phyloP scores from a whole-genome alignment of 441 rosid species.

The Brassica hybrid region DNA sequence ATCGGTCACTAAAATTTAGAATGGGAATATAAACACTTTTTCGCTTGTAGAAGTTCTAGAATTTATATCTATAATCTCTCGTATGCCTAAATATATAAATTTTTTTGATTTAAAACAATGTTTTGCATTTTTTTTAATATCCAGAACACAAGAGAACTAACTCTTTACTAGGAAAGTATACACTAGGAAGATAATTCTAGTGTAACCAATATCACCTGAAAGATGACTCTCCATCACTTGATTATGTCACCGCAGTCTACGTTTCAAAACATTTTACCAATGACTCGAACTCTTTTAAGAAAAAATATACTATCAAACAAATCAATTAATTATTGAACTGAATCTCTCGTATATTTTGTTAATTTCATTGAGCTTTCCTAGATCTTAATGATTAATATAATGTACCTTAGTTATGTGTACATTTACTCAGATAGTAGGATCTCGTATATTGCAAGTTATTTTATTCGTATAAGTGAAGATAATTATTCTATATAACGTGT shows the following conservation, averaged over 20 bases:
- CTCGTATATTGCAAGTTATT: not conserved
- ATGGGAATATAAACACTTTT: too few relatives aligned
- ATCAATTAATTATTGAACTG: not conserved
- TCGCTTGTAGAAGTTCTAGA: too few relatives aligned
- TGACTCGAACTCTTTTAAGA: not conserved
- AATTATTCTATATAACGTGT: not conserved
- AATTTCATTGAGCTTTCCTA: not conserved
- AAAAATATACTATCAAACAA: not conserved
- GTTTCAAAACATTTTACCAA: conserved; percentile 1
- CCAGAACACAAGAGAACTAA: too few relatives aligned
- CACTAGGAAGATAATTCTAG: not conserved
- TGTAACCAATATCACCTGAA: too few relatives aligned
- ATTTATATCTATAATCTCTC: too few relatives aligned
- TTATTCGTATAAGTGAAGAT: too few relatives aligned
- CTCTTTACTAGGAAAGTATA: too few relatives aligned
- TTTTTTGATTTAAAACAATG: too few relatives aligned
- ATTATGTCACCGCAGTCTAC: not conserved
- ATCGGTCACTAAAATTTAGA: too few relatives aligned
- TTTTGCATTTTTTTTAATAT: too few relatives aligned
- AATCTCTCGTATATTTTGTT: not conserved
- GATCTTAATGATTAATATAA: not conserved
- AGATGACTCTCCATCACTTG: not conserved
- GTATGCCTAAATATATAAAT: too few relatives aligned
- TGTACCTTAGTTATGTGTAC: not conserved
- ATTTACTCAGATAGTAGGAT: not conserved